Base-by-base conservation (phyloP, 257 asterid species). In the Dorcoceras hygrometricum region DNA sequence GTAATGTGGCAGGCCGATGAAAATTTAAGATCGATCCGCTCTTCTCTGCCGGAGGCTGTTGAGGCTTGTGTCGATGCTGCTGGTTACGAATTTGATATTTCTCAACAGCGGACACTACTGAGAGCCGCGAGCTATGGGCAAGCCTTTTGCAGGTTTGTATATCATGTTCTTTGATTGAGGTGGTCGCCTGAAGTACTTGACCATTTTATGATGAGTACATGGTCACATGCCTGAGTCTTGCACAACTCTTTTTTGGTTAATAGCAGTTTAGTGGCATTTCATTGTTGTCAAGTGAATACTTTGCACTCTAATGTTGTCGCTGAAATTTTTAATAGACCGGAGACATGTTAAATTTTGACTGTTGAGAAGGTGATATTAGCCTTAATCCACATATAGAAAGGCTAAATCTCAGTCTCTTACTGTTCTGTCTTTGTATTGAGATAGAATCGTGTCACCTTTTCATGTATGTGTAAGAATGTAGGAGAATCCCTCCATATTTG, bases 101-200 rank as follows among this genome's bases (percentile, higher is more conserved):
- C 86, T 62, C 95, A 68, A 71, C 97, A 94, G 54, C 80, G 95
- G 61, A 80, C 89, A 6, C 78, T 94, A 59, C 74, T 90, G 68
- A 85, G 99, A 85, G 94, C 99, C 72, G 96, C 96, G 6, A 94
- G 96, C 88, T 94, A 88, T 55, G 99, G 99, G 46, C 96, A 90
- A 82, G 88, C 99, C 46, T 94, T 93, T 85, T 86, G 96, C 77
- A 94, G 97, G 99, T 94, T 75, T 65, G 87, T 78, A 36, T 74
- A n/a, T 28, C 27, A 54, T 20, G 19, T 56, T 32, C 61, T 39
- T 34, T 70, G 64, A 11, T 71, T 36, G 48, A 36, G 48, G 16
- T 36, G 48, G 48, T 36, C 18, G 3, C 48, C 10, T 36, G 48
- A 36, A 10, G 48, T 9, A 36, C 11, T 36, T 16, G 3, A 36